Evolutionary conservation across 2,329 filamentous ascomycete genomes (phyloP).

Genomic region (Aureobasidium sp.): DNA sequence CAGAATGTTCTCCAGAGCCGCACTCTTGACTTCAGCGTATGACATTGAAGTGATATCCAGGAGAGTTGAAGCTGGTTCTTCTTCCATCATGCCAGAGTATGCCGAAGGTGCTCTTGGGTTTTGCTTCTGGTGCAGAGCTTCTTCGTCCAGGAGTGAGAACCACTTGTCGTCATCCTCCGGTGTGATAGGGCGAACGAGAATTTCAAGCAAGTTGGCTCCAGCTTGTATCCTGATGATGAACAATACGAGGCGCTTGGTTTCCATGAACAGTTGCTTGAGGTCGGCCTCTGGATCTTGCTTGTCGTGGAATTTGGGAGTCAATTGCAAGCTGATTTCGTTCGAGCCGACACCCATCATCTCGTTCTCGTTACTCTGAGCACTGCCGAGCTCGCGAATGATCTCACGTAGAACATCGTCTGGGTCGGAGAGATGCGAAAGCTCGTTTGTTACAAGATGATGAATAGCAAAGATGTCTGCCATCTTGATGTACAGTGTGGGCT

Average conservation of each 20-base stretch:
- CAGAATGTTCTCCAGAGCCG: constrained; percentile 88
- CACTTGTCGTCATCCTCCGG: constrained; percentile 86
- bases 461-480: constrained; percentile 96
- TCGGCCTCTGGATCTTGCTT: constrained; percentile 88
- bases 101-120: constrained; percentile 14
- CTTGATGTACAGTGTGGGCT: constrained; percentile 98
- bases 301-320: constrained; percentile 83
- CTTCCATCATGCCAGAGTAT: constrained; percentile 16
- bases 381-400: constrained; percentile 87
- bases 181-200: constrained; percentile 81
- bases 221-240: constrained; percentile 98
- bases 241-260: constrained; percentile 91
- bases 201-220: constrained; percentile 85
- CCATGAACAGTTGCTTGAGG: constrained; percentile 89
- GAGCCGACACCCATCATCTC: constrained; percentile 83
- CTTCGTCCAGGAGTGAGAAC: constrained; percentile 71
- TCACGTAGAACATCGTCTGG: constrained; percentile 85
- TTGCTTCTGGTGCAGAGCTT: constrained; percentile 53
- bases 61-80: constrained; percentile 36
- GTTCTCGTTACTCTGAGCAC: constrained; percentile 90
- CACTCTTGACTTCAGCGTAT: constrained; percentile 87
- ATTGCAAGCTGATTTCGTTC: constrained; percentile 81
- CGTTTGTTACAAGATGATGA: constrained; percentile 75
- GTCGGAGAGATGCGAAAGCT: constrained; percentile 70
- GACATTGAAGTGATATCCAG: constrained; percentile 83